Percentiles rank a stretch among this genome's conserved stretches.
phyloP scores from a whole-genome alignment of 2,329 filamentous ascomycete species.

The Lecanicillium sp. region DNA sequence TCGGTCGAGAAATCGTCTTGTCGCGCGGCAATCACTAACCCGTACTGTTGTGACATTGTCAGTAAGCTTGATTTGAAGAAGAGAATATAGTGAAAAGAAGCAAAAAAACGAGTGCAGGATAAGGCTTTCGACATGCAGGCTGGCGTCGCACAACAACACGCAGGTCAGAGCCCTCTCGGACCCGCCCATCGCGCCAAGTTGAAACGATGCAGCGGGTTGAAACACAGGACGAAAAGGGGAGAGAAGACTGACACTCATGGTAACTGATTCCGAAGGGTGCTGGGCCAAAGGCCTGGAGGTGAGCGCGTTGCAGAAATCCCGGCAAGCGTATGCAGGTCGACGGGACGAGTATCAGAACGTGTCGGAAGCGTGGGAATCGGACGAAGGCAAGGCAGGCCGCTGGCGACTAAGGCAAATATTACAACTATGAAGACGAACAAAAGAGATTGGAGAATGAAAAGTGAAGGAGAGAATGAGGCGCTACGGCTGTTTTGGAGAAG shows the following conservation, averaged over 20 bases:
- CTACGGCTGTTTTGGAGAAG: not conserved
- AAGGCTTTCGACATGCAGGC: too few relatives aligned
- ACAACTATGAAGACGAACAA: too few relatives aligned
- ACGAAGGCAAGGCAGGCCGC: too few relatives aligned
- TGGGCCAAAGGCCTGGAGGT: conserved; percentile 1
- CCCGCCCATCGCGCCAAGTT: not conserved
- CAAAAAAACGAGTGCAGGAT: conserved; percentile 12
- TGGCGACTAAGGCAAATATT: too few relatives aligned
- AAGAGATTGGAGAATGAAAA: not conserved
- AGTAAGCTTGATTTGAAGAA: conserved; percentile 13
- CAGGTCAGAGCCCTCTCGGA: not conserved
- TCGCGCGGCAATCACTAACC: conserved; percentile 32
- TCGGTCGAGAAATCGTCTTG: conserved; percentile 5
- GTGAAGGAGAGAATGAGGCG: conserved; percentile 1
- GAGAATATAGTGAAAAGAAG: conserved; percentile 2
- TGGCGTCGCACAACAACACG: too few relatives aligned
- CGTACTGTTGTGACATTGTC: conserved; percentile 37
- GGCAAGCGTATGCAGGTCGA: too few relatives aligned
- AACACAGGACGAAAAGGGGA: conserved; percentile 13
- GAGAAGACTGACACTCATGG: conserved; percentile 23
- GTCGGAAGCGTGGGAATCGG: too few relatives aligned
- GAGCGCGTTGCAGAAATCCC: too few relatives aligned
- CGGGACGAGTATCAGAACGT: too few relatives aligned
- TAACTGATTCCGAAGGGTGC: conserved; percentile 9
- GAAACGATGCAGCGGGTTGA: conserved; percentile 11